Conservation (phyloP, 2,329 filamentous ascomycete species). For the Phaeosphaeria sp. region DNA sequence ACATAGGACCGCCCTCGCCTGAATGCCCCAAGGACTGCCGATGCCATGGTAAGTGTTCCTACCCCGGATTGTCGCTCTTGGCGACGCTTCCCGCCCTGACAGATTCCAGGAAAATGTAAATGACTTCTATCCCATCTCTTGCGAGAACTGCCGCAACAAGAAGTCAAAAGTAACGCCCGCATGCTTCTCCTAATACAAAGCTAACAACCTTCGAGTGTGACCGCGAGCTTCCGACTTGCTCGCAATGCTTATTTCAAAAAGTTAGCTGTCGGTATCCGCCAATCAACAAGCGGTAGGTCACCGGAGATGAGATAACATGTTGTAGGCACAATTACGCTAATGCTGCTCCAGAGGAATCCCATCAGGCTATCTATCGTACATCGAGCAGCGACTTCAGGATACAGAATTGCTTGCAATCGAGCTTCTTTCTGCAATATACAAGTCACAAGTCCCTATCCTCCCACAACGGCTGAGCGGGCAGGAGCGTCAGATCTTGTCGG, state of each 20-base stretch:
- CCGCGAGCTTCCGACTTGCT: slow-evolving; percentile 27
- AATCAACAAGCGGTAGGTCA: slow-evolving; percentile 25
- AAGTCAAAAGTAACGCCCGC: slow-evolving; percentile 28
- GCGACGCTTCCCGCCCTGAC: slow-evolving; percentile 5
- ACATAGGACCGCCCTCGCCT: slow-evolving; percentile 17
- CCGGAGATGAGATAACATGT: neutral
- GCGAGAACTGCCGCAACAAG: slow-evolving; percentile 33
- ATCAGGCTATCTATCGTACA: slow-evolving; percentile 27
- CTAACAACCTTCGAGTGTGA: slow-evolving; percentile 15
- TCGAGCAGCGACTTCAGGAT: slow-evolving; percentile 31
- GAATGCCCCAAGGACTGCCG: slow-evolving; percentile 1
- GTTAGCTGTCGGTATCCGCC: slow-evolving; percentile 24
- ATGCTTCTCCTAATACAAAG: neutral
- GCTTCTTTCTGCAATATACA: slow-evolving; percentile 22
- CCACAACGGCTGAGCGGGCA: slow-evolving; percentile 10
- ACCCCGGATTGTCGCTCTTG: slow-evolving; percentile 7
- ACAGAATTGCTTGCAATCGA: slow-evolving; percentile 28
- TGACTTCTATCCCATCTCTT: slow-evolving; percentile 29
- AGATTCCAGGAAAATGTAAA: slow-evolving; percentile 11
- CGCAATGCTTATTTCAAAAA: slow-evolving; percentile 19
- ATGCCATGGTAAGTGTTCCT: slow-evolving; percentile 19
- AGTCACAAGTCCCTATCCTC: slow-evolving; percentile 11
- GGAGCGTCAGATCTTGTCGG: slow-evolving; percentile 11
- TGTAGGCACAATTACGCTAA: neutral
- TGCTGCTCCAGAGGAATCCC: slow-evolving; percentile 25